Base-by-base conservation (phyloP, 2,329 filamentous ascomycete species). In the Scedosporium dehoogii region DNA sequence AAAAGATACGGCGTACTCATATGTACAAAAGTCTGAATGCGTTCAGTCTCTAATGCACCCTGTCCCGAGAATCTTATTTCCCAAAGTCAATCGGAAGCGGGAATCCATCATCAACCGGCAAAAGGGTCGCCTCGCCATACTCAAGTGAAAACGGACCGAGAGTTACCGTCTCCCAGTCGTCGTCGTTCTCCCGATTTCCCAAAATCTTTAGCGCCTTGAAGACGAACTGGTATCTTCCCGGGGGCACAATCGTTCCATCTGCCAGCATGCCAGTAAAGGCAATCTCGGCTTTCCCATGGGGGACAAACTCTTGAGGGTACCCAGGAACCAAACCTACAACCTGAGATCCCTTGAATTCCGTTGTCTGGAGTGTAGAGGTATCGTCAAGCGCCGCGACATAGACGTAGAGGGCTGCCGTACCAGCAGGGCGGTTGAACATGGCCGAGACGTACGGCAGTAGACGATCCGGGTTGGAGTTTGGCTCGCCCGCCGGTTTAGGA, bases 151-250 rank as follows among this genome's bases (percentile, higher is more conserved):
- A 81, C 0, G 73, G 62, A 0, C 69, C 68, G 9, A 78, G 75
- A 66, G 78, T 73, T 18, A 70, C 68, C 1, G 72, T 68, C 27
- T 84, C 81, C 70, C 80, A 85, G 56, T 84, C 78, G 4, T 69
- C 70, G 1, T 71, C 64, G 62, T 76, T 72, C 14, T 71, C 69
- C 44, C 71, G 70, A 63, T 84, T 73, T 4, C 82, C 82, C 67
- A 80, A 81, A 63, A 84, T 76, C 63, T 75, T 76, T 65, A 85
- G 69, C 2, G 81, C 79, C 62, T 75, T 75, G 33, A 83, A 72
- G 1, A 73, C 73, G 58, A 84, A 72, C 69, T 77, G 78, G 70
- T 85, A 85, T 29, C 68, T 67, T 12, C 81, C 82, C 0, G 74
- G 72, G 0, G 80, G 77, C 1, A 75, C 81, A 63, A 79, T 81